phyloP scores from a whole-genome alignment of 169 alveolate species.

The Plasmodium cynomolgi region DNA sequence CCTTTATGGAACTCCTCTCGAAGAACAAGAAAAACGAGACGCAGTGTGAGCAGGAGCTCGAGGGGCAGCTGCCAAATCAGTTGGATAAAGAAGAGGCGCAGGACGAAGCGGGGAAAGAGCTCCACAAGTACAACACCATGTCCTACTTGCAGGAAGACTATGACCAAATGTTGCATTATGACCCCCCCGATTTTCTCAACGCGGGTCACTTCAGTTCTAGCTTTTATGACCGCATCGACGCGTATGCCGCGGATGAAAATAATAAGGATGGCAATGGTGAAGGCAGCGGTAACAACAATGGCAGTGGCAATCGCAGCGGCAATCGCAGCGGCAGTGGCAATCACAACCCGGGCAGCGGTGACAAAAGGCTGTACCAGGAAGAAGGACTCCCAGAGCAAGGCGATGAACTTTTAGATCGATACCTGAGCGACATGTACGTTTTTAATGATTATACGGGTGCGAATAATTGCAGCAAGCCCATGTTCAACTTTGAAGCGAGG shows the following conservation, averaged over 20 bases:
- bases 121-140: conserved; percentile 5
- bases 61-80: background rate
- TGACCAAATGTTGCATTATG: background rate
- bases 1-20: conserved; percentile 3
- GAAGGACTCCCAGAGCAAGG: background rate
- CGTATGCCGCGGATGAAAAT: background rate
- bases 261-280: background rate
- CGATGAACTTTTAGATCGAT: conserved; percentile 7
- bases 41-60: background rate
- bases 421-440: conserved; percentile 22
- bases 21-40: conserved; percentile 25
- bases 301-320: background rate
- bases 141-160: conserved; percentile 7
- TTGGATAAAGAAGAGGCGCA: background rate
- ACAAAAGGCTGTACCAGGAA: background rate
- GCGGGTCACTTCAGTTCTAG: background rate
- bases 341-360: background rate
- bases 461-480: conserved; percentile 9
- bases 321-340: background rate
- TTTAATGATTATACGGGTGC: conserved; percentile 14
- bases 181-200: background rate
- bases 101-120: background rate
- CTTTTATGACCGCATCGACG: conserved; percentile 2
- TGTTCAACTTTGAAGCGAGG: conserved; percentile 16
- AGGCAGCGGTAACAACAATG: background rate